phyloP scores from a whole-genome alignment of 1,284 basidiomycete genomes.

The Papiliotrema nemorosa region DNA sequence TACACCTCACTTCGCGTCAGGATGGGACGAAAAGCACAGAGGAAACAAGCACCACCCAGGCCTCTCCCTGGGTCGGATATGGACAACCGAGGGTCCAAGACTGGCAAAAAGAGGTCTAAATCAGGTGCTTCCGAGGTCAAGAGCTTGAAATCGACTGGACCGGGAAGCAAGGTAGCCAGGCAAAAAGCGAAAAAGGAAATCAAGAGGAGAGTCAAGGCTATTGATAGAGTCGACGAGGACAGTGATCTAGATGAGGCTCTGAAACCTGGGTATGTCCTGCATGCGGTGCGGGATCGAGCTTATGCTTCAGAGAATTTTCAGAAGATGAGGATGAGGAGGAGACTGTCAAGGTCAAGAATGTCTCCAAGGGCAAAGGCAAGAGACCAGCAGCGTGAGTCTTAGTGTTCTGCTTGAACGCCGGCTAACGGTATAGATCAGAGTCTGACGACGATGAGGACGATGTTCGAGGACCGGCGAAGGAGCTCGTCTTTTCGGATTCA shows the following conservation, averaged over 20 bases:
- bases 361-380: constrained; percentile 43
- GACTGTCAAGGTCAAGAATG: constrained; percentile 36
- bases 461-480: constrained; percentile 54
- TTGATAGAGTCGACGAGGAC: constrained; percentile 40
- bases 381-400: too few species aligned
- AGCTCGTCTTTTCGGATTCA: constrained; percentile 61
- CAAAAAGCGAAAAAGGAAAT: constrained; percentile 10
- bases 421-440: constrained; percentile 7
- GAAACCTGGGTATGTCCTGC: constrained; percentile 32
- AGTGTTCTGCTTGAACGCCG: background rate
- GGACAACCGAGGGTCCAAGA: constrained; percentile 19
- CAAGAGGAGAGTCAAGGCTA: constrained; percentile 26
- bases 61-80: constrained; percentile 54
- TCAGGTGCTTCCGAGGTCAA: constrained; percentile 9
- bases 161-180: background rate
- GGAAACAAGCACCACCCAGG: constrained; percentile 77
- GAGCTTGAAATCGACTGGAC: constrained; percentile 15
- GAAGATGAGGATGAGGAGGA: constrained; percentile 53
- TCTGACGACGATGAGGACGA: constrained; percentile 52
- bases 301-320: constrained; percentile 31
- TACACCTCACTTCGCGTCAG: constrained; percentile 3
- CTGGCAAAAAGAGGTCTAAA: constrained; percentile 34
- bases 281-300: background rate
- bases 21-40: constrained; percentile 87
- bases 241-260: constrained; percentile 46